Evolutionary conservation across 108 stramenopile species (phyloP).

Genomic region (Cylindrotheca fusiformis): DNA sequence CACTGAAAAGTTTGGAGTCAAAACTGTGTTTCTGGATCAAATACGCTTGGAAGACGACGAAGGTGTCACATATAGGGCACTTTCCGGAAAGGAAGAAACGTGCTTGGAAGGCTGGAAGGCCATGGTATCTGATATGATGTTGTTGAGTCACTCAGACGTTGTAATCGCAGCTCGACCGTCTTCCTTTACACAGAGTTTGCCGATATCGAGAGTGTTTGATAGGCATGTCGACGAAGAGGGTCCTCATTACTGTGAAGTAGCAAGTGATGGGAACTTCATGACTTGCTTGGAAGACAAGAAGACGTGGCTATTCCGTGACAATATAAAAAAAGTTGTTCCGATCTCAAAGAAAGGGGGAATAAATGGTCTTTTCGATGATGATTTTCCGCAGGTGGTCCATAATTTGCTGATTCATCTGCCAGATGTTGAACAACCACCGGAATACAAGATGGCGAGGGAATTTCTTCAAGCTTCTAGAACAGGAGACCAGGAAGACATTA

Average conservation of each 20-base stretch:
- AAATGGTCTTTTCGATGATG: slow-evolving; percentile 2
- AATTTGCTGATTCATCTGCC: slow-evolving; percentile 33
- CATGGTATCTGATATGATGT: slow-evolving; percentile 36
- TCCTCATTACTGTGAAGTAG: slow-evolving; percentile 37
- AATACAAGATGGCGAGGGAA: slow-evolving; percentile 16
- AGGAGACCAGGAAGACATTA: not conserved
- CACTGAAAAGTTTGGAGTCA: slow-evolving; percentile 11
- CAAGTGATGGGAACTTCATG: slow-evolving; percentile 30
- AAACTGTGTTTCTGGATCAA: slow-evolving; percentile 23
- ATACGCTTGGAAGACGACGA: slow-evolving; percentile 22
- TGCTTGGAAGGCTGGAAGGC: slow-evolving; percentile 44
- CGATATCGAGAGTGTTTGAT: slow-evolving; percentile 42
- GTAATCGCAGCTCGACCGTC: slow-evolving; percentile 40
- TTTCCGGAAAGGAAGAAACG: slow-evolving; percentile 21
- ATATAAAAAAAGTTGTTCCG: slow-evolving; percentile 6
- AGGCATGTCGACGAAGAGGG: slow-evolving; percentile 3
- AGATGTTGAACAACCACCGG: slow-evolving; percentile 28
- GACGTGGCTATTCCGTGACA: slow-evolving; percentile 41
- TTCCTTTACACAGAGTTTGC: slow-evolving; percentile 50
- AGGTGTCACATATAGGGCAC: slow-evolving; percentile 35
- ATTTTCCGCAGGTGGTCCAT: slow-evolving; percentile 7
- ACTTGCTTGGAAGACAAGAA: slow-evolving; percentile 30
- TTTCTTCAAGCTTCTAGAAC: slow-evolving; percentile 8
- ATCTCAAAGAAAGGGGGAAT: not conserved
- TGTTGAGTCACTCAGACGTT: slow-evolving; percentile 45